Evolutionary conservation across 306 rosid species (phyloP).

Genomic region (Alnus rubra): DNA sequence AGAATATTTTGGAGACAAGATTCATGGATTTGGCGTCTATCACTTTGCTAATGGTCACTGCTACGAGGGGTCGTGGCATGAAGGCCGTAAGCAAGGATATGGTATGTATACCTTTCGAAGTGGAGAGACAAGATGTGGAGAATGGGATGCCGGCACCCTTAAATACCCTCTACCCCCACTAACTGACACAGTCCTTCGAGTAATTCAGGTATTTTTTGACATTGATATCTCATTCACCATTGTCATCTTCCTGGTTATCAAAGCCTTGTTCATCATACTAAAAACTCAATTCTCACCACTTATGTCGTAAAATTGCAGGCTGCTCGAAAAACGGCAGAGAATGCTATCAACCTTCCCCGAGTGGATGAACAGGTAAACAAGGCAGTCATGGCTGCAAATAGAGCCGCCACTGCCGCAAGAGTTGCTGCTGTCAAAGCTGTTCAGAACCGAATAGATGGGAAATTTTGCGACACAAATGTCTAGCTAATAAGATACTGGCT

Average conservation of each 20-base stretch:
- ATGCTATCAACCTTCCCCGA: conserved; percentile 59
- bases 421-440: conserved; percentile 98
- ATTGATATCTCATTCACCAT: neutral
- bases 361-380: conserved; percentile 81
- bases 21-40: conserved; percentile 97
- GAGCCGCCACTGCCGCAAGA: conserved; percentile 94
- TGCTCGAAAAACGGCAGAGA: conserved; percentile 76
- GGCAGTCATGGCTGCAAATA: conserved; percentile 78
- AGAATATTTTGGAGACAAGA: conserved; percentile 96
- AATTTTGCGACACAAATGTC: conserved; percentile 70
- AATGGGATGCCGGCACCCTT: conserved; percentile 91
- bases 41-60: conserved; percentile 93
- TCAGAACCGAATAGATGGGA: conserved; percentile 90
- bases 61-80: conserved; percentile 98
- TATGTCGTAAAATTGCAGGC: conserved; percentile 42
- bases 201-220: conserved; percentile 68
- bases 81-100: conserved; percentile 84
- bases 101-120: conserved; percentile 76
- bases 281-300: neutral
- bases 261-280: neutral
- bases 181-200: conserved; percentile 59
- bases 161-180: conserved; percentile 62
- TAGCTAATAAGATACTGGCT: conserved; percentile 28
- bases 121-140: conserved; percentile 73
- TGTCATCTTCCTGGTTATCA: neutral